Evolutionary conservation across 2,329 filamentous ascomycete species (phyloP).

Genomic region (Plectosphaerella cucumerina): DNA sequence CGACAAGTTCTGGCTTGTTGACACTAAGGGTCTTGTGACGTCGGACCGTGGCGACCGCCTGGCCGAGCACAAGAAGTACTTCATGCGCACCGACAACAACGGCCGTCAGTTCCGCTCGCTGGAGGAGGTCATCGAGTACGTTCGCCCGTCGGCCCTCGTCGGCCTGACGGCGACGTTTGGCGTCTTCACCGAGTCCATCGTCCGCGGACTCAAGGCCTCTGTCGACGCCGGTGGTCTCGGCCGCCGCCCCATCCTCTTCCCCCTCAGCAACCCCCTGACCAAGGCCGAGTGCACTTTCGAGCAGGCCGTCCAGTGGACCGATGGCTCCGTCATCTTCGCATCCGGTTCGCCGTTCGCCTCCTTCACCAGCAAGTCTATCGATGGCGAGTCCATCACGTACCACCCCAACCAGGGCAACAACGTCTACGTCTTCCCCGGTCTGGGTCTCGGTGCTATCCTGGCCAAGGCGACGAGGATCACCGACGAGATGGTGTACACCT

Average conservation of each 20-base stretch:
- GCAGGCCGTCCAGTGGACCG: constrained; percentile 85
- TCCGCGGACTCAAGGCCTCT: constrained; percentile 64
- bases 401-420: constrained; percentile 82
- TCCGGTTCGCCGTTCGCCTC: constrained; percentile 89
- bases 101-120: constrained; percentile 72
- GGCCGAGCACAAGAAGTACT: constrained; percentile 81
- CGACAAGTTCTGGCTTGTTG: constrained; percentile 94
- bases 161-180: constrained; percentile 93
- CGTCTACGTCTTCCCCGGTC: constrained; percentile 93
- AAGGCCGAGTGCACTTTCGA: constrained; percentile 98
- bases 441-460: constrained; percentile 89
- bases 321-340: constrained; percentile 88
- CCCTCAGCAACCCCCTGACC: constrained; percentile 89
- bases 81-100: constrained; percentile 60
- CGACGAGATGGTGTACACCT: constrained; percentile 95
- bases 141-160: constrained; percentile 91
- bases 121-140: constrained; percentile 88
- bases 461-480: constrained; percentile 83
- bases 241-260: constrained; percentile 87
- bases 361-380: constrained; percentile 58
- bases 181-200: constrained; percentile 84
- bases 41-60: constrained; percentile 89
- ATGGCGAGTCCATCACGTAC: constrained; percentile 60
- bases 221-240: constrained; percentile 63
- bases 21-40: constrained; percentile 94